A percentile compares a stretch with the other conserved stretches of the same genome.
Evolutionary conservation across 2,329 filamentous ascomycete species (phyloP).

Genomic region (Didymella pomorum): DNA sequence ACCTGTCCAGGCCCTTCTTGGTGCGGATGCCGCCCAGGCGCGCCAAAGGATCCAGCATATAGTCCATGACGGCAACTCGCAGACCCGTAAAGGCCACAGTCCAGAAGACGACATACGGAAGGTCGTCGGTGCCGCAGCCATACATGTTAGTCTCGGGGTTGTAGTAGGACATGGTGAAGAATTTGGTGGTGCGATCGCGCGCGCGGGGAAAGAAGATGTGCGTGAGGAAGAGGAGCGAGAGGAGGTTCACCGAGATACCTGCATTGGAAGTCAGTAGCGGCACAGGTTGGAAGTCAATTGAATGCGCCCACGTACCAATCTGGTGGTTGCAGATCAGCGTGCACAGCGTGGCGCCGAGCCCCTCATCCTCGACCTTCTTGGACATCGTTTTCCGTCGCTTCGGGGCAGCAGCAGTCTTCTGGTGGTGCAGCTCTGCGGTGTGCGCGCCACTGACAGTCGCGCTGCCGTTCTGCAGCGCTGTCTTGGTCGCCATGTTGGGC

Average conservation of each 20-base stretch:
- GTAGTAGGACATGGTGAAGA: conserved; percentile 87
- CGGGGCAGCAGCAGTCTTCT: conserved; percentile 21
- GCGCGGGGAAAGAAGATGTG: conserved; percentile 84
- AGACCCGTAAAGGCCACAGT: conserved; percentile 87
- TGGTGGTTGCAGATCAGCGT: conserved; percentile 81
- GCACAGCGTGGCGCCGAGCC: conserved; percentile 67
- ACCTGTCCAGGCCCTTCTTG: conserved; percentile 78
- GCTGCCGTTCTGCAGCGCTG: conserved; percentile 25
- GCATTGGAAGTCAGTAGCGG: conserved; percentile 6
- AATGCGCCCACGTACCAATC: conserved; percentile 67
- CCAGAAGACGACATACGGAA: conserved; percentile 78
- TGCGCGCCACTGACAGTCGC: conserved; percentile 19
- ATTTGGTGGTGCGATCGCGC: conserved; percentile 80
- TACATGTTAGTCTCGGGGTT: conserved; percentile 74
- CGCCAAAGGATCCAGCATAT: conserved; percentile 80
- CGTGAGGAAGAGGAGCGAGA: conserved; percentile 81
- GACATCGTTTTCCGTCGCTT: conserved; percentile 29
- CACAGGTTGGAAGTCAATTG: neutral
- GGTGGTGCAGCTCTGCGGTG: conserved; percentile 20
- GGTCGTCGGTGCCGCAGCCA: conserved; percentile 79
- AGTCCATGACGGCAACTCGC: conserved; percentile 85
- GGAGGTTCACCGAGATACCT: conserved; percentile 86
- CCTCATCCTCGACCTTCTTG: conserved; percentile 68
- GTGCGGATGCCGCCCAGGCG: conserved; percentile 75
- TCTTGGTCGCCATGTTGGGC: conserved; percentile 30